Evolutionary conservation across 306 rosid species (phyloP).

Genomic region (Erythrophleum fordii): DNA sequence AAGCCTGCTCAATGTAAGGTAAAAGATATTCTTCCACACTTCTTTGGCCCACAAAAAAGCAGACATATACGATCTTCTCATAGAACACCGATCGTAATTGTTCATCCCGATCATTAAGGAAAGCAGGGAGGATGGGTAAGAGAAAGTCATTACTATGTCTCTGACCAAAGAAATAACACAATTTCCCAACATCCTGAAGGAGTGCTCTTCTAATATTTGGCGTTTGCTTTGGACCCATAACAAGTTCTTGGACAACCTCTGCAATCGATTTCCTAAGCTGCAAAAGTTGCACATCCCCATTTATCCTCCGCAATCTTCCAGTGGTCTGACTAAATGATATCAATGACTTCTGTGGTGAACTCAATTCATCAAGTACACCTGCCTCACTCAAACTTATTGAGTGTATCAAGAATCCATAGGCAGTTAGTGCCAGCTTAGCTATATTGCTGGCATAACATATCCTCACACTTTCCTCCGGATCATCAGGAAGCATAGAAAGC

Average conservation of each 20-base stretch:
- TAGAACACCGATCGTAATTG: conserved; percentile 89
- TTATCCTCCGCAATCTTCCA: conserved; percentile 68
- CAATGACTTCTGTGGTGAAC: conserved; percentile 58
- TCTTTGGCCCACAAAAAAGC: conserved; percentile 97
- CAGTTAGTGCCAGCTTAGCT: conserved; percentile 90
- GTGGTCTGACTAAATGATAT: conserved; percentile 61
- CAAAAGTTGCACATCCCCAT: conserved; percentile 71
- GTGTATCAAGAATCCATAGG: conserved; percentile 89
- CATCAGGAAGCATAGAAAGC: conserved; percentile 99
- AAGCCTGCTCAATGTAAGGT: conserved; percentile 96
- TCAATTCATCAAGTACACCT: conserved; percentile 91
- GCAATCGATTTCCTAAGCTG: conserved; percentile 94
- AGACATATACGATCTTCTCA: conserved; percentile 91
- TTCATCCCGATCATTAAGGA: conserved; percentile 93
- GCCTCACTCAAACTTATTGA: conserved; percentile 96
- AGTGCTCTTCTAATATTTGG: conserved; percentile 98
- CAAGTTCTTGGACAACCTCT: conserved; percentile 97
- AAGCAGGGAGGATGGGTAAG: conserved; percentile 96
- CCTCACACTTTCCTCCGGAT: conserved; percentile 98
- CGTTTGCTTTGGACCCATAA: conserved; percentile 99
- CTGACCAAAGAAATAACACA: conserved; percentile 96
- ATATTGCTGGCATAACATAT: conserved; percentile 96
- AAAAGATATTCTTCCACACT: conserved; percentile 99
- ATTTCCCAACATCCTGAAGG: conserved; percentile 87
- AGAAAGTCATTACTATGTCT: conserved; percentile 93